A percentile compares a stretch with the other conserved stretches of the same genome.
These are phyloP conservation scores for Dispira simplex DNA, from an alignment of 192 early-diverging fungal species.

Conservation along the genomic window DNA sequence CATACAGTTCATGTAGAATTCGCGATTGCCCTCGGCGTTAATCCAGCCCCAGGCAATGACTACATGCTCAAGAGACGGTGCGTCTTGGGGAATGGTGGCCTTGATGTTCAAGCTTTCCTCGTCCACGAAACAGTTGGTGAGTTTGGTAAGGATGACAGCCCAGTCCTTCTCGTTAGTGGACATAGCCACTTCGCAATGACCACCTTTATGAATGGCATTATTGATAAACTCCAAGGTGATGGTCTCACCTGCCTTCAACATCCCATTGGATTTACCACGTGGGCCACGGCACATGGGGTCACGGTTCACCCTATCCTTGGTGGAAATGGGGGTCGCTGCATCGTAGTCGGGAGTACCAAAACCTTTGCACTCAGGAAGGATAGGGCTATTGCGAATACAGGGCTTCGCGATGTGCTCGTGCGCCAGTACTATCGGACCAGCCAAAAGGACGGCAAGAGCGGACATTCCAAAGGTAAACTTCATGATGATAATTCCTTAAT, in stretches of 20 bases:
- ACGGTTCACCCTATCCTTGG: background rate
- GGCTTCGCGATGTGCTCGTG: too few species aligned
- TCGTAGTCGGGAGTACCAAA: constrained; percentile 11
- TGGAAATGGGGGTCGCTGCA: constrained; percentile 17
- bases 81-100: constrained; percentile 17
- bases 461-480: too few species aligned
- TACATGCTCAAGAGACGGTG: constrained; percentile 22
- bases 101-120: constrained; percentile 21
- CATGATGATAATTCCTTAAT: too few species aligned
- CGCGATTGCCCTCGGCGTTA: constrained; percentile 33
- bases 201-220: constrained; percentile 37
- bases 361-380: too few species aligned
- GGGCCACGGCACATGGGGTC: constrained; percentile 11
- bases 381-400: too few species aligned
- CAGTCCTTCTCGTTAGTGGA: constrained; percentile 41
- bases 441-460: too few species aligned
- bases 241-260: constrained; percentile 28
- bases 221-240: constrained; percentile 32
- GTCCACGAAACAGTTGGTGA: constrained; percentile 25
- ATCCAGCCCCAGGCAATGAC: constrained; percentile 35
- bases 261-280: constrained; percentile 8
- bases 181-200: constrained; percentile 53
- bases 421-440: too few species aligned
- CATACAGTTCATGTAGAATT: constrained; percentile 35
- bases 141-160: constrained; percentile 39